phyloP scores from a whole-genome alignment of 2,329 filamentous ascomycete genomes.

The Aspergillus eucalypticola region DNA sequence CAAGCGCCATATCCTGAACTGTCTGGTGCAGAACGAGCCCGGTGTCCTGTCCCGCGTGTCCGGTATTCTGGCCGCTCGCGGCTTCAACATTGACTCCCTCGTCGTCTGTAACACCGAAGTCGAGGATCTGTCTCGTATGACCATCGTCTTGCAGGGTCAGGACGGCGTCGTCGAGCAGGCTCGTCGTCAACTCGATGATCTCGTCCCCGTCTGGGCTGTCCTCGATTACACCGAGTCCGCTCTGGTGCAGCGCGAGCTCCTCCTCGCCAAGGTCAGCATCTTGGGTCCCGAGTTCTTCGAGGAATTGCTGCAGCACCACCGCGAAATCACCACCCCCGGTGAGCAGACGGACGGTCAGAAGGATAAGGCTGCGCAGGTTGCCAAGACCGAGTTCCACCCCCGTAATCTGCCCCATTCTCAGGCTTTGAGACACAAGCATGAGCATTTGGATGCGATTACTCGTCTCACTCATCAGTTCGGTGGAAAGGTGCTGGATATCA shows the following conservation, averaged over 20 bases:
- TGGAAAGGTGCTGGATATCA: slow-evolving; percentile 96
- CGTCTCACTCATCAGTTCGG: slow-evolving; percentile 97
- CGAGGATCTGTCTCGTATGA: slow-evolving; percentile 96
- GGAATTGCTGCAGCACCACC: slow-evolving; percentile 91
- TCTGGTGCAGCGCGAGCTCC: slow-evolving; percentile 90
- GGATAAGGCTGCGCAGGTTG: slow-evolving; percentile 20
- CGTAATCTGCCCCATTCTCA: slow-evolving; percentile 81
- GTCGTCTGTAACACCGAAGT: slow-evolving; percentile 98
- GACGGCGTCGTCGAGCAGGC: slow-evolving; percentile 98
- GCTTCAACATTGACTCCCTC: slow-evolving; percentile 98
- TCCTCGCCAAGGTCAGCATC: slow-evolving; percentile 95
- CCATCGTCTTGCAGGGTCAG: slow-evolving; percentile 93
- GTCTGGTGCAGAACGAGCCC: slow-evolving; percentile 97
- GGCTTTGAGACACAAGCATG: slow-evolving; percentile 92
- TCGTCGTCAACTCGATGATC: slow-evolving; percentile 87
- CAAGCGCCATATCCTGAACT: slow-evolving; percentile 96
- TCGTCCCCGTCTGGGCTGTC: slow-evolving; percentile 97
- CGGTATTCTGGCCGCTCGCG: slow-evolving; percentile 89
- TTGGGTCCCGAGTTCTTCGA: slow-evolving; percentile 98
- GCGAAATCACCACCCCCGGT: slow-evolving; percentile 72
- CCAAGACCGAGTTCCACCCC: slow-evolving; percentile 75
- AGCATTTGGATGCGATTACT: slow-evolving; percentile 94
- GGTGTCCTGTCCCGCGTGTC: slow-evolving; percentile 96
- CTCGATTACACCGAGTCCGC: slow-evolving; percentile 92
- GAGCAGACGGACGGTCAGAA: slow-evolving; percentile 36